phyloP scores from a whole-genome alignment of 768 basidiomycete genomes.

The Rhizopogon salebrosus region DNA sequence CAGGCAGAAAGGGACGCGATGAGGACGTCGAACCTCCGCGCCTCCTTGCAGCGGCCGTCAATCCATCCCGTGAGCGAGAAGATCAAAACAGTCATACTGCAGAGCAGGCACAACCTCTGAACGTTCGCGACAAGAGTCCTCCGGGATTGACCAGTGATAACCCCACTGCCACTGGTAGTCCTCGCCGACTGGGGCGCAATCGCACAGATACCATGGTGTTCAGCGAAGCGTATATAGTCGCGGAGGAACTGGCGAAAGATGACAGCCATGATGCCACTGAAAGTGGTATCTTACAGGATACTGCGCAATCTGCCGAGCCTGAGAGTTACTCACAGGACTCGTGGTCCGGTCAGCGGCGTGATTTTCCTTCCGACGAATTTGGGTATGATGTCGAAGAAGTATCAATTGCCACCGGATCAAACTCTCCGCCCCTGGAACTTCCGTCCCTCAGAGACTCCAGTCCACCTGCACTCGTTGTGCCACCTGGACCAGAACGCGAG shows the following conservation, averaged over 20 bases:
- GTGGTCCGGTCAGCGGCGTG: constrained; percentile 8
- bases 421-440: constrained; percentile 26
- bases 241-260: constrained; percentile 32
- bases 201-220: constrained; percentile 77
- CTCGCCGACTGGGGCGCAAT: constrained; percentile 45
- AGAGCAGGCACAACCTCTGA: constrained; percentile 4
- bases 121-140: constrained; percentile 16
- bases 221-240: constrained; percentile 36
- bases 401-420: constrained; percentile 7
- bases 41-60: constrained; percentile 35
- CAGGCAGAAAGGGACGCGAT: constrained; percentile 20
- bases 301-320: constrained; percentile 10
- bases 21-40: constrained; percentile 35
- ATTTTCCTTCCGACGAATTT: not conserved
- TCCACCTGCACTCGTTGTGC: not conserved
- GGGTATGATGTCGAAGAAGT: constrained; percentile 22
- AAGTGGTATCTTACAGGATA: constrained; percentile 6
- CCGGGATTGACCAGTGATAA: constrained; percentile 13
- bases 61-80: constrained; percentile 17
- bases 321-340: constrained; percentile 3
- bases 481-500: not conserved
- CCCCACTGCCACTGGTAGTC: constrained; percentile 29
- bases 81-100: constrained; percentile 9
- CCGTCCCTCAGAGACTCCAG: constrained; percentile 19
- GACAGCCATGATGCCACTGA: constrained; percentile 4